These are phyloP conservation scores for Tubosaeta sp. DNA, from an alignment of 768 basidiomycete genomes.

Conservation along the genomic window DNA sequence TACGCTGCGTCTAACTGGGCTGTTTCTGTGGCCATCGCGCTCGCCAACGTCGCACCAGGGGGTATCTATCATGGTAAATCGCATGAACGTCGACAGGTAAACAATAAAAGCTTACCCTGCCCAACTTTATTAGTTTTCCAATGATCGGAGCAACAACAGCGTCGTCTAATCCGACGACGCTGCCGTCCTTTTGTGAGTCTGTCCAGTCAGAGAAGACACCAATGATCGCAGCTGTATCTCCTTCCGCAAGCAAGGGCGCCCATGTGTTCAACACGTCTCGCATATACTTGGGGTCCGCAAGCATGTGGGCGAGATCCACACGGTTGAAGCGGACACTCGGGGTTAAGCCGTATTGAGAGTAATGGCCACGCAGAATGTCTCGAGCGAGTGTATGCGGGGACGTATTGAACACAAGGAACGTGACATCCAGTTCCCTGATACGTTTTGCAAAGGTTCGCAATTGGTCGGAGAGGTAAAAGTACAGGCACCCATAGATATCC, in stretches of 20 bases:
- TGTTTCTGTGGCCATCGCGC: conserved; percentile 2
- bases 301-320: conserved; percentile 39
- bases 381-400: conserved; percentile 38
- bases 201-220: conserved; percentile 44
- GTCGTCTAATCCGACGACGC: conserved; percentile 12
- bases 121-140: conserved; percentile 8
- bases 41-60: conserved; percentile 4
- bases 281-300: conserved; percentile 34
- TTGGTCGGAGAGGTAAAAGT: conserved; percentile 40
- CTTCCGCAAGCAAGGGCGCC: conserved; percentile 33
- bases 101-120: conserved; percentile 15
- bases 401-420: conserved; percentile 31
- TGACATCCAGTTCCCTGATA: conserved; percentile 33
- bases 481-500: conserved; percentile 47
- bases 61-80: conserved; percentile 12
- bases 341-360: conserved; percentile 23
- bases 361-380: conserved; percentile 27
- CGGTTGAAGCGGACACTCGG: conserved; percentile 37
- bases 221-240: conserved; percentile 31
- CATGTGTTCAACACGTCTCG: conserved; percentile 30
- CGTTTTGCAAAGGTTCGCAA: conserved; percentile 37
- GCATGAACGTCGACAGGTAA: not conserved
- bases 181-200: conserved; percentile 3
- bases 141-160: conserved; percentile 11
- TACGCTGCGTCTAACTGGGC: conserved; percentile 25